Evolutionary conservation across 2,329 filamentous ascomycete species (phyloP).

Genomic region (Ascochyta viciae-villosae): DNA sequence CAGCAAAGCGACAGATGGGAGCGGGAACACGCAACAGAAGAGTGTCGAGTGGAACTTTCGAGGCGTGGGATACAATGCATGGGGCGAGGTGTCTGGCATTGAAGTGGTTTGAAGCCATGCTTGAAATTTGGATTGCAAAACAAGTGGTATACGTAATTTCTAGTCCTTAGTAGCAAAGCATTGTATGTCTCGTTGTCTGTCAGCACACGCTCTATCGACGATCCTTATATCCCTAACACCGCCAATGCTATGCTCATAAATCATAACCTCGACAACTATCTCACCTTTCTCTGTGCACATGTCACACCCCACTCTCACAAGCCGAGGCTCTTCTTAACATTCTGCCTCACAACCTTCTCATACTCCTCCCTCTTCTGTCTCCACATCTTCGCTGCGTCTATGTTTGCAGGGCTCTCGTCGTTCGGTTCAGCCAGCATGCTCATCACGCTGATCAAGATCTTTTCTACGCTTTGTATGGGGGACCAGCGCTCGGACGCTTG

Average conservation of each 20-base stretch:
- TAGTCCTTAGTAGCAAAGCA: neutral
- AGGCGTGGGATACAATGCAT: constrained; percentile 67
- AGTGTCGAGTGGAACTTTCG: constrained; percentile 64
- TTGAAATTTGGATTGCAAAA: neutral
- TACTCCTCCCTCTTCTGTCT: constrained; percentile 83
- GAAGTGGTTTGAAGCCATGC: constrained; percentile 46
- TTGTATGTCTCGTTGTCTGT: neutral
- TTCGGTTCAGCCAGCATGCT: constrained; percentile 92
- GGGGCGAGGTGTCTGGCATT: constrained; percentile 61
- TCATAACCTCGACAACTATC: neutral
- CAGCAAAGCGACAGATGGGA: constrained; percentile 62
- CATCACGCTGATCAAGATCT: constrained; percentile 89
- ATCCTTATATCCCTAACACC: constrained; percentile 11
- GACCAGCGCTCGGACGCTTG: constrained; percentile 88
- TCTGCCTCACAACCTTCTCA: constrained; percentile 74
- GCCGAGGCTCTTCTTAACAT: constrained; percentile 48
- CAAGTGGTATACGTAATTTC: neutral
- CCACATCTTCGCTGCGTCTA: constrained; percentile 89
- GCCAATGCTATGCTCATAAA: constrained; percentile 22
- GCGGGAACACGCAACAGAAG: constrained; percentile 59
- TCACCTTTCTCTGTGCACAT: too few relatives aligned
- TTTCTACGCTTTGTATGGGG: constrained; percentile 93
- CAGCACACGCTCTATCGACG: too few relatives aligned
- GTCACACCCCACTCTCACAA: constrained; percentile 25
- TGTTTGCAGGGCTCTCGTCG: constrained; percentile 92